These are phyloP conservation scores for Cubamyces lactineus DNA, from an alignment of 768 basidiomycete genomes.

Conservation along the genomic window DNA sequence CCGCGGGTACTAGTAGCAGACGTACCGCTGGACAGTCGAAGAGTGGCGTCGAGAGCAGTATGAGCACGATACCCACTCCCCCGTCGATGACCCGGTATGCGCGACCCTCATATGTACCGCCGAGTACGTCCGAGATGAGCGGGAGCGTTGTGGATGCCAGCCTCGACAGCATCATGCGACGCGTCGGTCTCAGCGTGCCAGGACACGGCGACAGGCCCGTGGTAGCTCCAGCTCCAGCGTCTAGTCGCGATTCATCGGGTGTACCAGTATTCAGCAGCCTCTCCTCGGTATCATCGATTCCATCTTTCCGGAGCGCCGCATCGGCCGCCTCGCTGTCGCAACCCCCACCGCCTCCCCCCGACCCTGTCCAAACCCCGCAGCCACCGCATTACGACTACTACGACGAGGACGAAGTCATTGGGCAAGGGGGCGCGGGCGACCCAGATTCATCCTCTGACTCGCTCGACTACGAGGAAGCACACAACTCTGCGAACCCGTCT, in stretches of 20 bases:
- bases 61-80: slow-evolving; percentile 70
- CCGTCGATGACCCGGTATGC: slow-evolving; percentile 73
- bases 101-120: slow-evolving; percentile 40
- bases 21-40: slow-evolving; percentile 11
- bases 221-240: slow-evolving; percentile 13
- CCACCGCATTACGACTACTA: slow-evolving; percentile 31
- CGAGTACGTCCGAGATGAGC: slow-evolving; percentile 35
- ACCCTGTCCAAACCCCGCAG: slow-evolving; percentile 31
- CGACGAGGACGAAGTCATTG: slow-evolving; percentile 33
- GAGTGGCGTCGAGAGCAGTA: slow-evolving; percentile 52
- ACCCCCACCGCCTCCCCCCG: slow-evolving; percentile 11
- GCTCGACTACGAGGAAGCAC: slow-evolving; percentile 52
- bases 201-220: not conserved
- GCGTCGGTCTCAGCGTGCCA: slow-evolving; percentile 53
- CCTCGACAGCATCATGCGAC: slow-evolving; percentile 71
- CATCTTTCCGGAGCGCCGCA: slow-evolving; percentile 17
- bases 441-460: slow-evolving; percentile 61
- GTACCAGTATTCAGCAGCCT: slow-evolving; percentile 17
- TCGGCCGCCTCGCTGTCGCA: not conserved
- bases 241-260: not conserved
- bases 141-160: slow-evolving; percentile 58
- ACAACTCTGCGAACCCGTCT: slow-evolving; percentile 65
- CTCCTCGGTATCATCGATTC: slow-evolving; percentile 20
- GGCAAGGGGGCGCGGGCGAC: slow-evolving; percentile 34
- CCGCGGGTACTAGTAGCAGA: not conserved